phyloP scores from a whole-genome alignment of 2,329 filamentous ascomycete genomes.

The Fusarium sp. region DNA sequence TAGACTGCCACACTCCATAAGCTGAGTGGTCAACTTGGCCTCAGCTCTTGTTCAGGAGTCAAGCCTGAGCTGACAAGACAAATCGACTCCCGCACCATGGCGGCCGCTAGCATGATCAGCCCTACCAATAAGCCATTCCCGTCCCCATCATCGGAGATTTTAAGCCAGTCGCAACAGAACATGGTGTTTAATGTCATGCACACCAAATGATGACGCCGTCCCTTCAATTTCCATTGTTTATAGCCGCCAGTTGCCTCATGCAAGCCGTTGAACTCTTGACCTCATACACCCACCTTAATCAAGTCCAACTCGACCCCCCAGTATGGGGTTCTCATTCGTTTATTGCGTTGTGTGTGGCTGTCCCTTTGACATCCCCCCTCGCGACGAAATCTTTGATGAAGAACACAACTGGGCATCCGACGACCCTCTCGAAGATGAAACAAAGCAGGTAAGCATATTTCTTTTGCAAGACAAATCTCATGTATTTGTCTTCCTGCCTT shows the following conservation, averaged over 20 bases:
- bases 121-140: not conserved
- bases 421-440: conserved; percentile 4
- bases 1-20: not conserved
- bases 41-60: not conserved
- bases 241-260: not conserved
- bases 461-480: not conserved
- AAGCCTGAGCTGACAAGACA: not conserved
- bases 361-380: conserved; percentile 12
- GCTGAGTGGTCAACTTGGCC: not conserved
- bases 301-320: not conserved
- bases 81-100: not conserved
- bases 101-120: not conserved
- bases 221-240: conserved; percentile 1
- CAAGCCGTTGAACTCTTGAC: not conserved
- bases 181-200: not conserved
- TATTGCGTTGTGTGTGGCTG: conserved; percentile 17
- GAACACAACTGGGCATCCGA: not conserved
- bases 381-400: not conserved
- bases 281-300: not conserved
- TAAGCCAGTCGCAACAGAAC: not conserved
- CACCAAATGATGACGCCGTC: not conserved
- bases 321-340: not conserved
- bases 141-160: not conserved
- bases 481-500: not conserved
- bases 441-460: conserved; percentile 6